Base-by-base conservation (phyloP, 129 eudicot genomes). In the Artemisia argyi region DNA sequence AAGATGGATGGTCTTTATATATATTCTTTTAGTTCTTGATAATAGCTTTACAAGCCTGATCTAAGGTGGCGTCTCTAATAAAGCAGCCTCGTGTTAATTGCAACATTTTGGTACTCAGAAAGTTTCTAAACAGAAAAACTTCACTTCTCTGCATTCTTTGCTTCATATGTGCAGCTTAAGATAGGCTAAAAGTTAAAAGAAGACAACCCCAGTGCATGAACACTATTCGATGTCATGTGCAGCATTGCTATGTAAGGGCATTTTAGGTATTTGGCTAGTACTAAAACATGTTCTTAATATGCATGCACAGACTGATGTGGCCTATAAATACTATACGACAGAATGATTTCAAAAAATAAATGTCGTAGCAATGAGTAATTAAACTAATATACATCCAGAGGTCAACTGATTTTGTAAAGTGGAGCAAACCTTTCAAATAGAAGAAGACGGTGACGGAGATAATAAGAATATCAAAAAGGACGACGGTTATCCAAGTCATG, bases 401-500 rank as follows among this genome's bases (percentile, higher is more conserved):
- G 18, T 14, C 35, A 44, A 78, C 55, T 22, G 14, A 11, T 46
- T 46, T 46, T 11, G 10, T 71, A 28, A 24, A 61, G 66, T 2
- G 26, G 60, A 50, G 35, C 85, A 61, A 54, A 94, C 98, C 99
- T 90, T 94, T 88, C 66, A 87, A 78, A 79, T 90, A 94, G 72
- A 74, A 84, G 74, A 88, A 82, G 83, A 94, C 88, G 61, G 97
- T 94, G 80, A 94, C 96, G 1, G 96, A 84, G 68, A 94, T 81
- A 26, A 88, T 74, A 65, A 94, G 96, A 60, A 90, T 56, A 69
- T 90, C 92, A 64, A 94, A 90, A 62, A 88, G 81, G 70, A 81
- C 52, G 65, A 94, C 84, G 1, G 97, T 90, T 71, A 94, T 84
- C 99, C 99, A 94, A 57, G 96, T 92, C 99, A 94, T 94, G 58